phyloP scores from a whole-genome alignment of 2,329 filamentous ascomycete species.

The Ophiostoma ulmi region DNA sequence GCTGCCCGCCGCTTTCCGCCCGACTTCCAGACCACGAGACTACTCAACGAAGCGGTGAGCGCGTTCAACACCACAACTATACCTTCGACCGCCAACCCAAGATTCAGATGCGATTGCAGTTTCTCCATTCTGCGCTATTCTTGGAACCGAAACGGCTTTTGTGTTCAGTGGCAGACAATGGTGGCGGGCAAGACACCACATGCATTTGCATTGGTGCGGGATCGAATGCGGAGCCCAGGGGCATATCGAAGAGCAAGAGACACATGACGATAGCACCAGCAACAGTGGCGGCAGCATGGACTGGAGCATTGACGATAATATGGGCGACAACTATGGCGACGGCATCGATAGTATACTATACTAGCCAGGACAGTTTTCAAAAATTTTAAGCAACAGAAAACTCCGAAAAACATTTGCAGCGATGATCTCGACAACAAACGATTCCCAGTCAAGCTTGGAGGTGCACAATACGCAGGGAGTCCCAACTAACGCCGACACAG shows the following conservation, averaged over 20 bases:
- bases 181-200: constrained; percentile 4
- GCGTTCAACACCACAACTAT: not conserved
- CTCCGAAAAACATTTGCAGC: not conserved
- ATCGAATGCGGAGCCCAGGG: not conserved
- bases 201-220: constrained; percentile 5
- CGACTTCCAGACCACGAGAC: not conserved
- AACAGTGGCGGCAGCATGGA: not conserved
- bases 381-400: not conserved
- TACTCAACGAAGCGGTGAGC: not conserved
- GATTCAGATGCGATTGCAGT: not conserved
- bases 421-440: not conserved
- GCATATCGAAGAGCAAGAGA: not conserved
- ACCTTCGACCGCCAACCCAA: not conserved
- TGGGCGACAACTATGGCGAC: not conserved
- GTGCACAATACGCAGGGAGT: not conserved
- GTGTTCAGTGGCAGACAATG: not conserved
- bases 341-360: too few species aligned
- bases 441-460: not conserved
- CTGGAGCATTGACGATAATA: not conserved
- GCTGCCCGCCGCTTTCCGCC: not conserved
- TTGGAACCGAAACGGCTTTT: not conserved
- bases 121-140: not conserved
- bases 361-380: too few species aligned
- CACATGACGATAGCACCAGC: not conserved
- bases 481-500: constrained; percentile 18